Evolutionary conservation across 768 basidiomycete species (phyloP).

Genomic region (Tephrocybe rancida): DNA sequence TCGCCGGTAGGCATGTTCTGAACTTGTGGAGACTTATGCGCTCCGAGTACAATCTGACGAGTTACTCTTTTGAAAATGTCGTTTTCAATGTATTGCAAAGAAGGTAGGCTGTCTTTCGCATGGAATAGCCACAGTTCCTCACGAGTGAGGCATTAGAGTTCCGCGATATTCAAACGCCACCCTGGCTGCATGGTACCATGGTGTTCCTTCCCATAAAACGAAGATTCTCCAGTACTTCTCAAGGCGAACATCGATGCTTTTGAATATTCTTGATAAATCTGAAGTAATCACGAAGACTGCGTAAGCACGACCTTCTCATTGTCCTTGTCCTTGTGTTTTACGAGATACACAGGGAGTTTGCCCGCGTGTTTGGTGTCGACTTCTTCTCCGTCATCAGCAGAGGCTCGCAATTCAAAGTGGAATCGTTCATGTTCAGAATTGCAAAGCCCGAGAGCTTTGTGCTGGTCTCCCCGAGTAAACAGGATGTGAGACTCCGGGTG

Average conservation of each 20-base stretch:
- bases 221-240: constrained; percentile 65
- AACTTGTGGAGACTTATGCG: constrained; percentile 95
- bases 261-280: constrained; percentile 80
- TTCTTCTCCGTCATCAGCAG: constrained; percentile 94
- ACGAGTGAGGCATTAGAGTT: constrained; percentile 45
- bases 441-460: constrained; percentile 95
- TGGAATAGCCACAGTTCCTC: background rate
- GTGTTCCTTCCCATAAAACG: constrained; percentile 53
- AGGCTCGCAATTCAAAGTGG: constrained; percentile 98
- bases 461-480: constrained; percentile 85
- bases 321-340: background rate
- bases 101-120: constrained; percentile 53
- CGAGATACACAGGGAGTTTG: constrained; percentile 77
- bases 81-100: constrained; percentile 77
- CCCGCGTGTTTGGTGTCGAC: constrained; percentile 96
- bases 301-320: constrained; percentile 44
- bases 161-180: constrained; percentile 71
- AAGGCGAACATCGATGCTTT: constrained; percentile 63
- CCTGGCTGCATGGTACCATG: constrained; percentile 71
- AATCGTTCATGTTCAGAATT: constrained; percentile 97
- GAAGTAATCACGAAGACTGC: constrained; percentile 90
- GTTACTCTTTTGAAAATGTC: constrained; percentile 90
- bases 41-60: constrained; percentile 73
- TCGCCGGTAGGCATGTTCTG: constrained; percentile 87
- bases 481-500: constrained; percentile 57